A percentile compares a stretch with the other conserved stretches of the same genome.
Conservation (phyloP, 306 rosid genomes). For the Dryas drummondii region DNA sequence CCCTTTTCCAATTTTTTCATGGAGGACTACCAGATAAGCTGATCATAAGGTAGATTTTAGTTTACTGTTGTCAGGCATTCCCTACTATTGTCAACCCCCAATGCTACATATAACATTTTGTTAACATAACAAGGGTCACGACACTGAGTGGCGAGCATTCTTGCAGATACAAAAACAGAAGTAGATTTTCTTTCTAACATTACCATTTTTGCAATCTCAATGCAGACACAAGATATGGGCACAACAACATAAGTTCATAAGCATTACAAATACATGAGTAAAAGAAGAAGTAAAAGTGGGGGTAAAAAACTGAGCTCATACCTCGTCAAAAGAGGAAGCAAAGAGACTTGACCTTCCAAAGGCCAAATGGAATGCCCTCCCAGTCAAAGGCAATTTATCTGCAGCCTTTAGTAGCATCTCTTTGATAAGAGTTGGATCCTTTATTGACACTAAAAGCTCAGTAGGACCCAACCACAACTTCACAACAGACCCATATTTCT, state of each 20-base stretch:
- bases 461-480: constrained; percentile 88
- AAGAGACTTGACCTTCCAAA: constrained; percentile 76
- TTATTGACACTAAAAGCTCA: constrained; percentile 75
- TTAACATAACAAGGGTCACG: neutral
- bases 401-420: constrained; percentile 72
- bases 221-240: neutral
- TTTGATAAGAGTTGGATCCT: constrained; percentile 57
- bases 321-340: constrained; percentile 72
- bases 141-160: neutral
- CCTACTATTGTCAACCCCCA: neutral
- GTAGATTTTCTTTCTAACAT: neutral
- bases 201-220: neutral
- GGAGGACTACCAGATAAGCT: neutral
- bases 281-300: neutral
- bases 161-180: neutral
- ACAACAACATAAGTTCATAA: neutral
- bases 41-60: neutral
- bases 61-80: neutral
- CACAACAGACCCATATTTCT: constrained; percentile 62
- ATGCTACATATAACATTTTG: neutral
- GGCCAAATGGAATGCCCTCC: constrained; percentile 61
- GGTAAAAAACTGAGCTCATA: constrained; percentile 14
- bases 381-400: constrained; percentile 68
- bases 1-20: neutral
- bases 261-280: constrained; percentile 6